Conservation (phyloP, 768 basidiomycete genomes). For the Collybiopsis luxurians region DNA sequence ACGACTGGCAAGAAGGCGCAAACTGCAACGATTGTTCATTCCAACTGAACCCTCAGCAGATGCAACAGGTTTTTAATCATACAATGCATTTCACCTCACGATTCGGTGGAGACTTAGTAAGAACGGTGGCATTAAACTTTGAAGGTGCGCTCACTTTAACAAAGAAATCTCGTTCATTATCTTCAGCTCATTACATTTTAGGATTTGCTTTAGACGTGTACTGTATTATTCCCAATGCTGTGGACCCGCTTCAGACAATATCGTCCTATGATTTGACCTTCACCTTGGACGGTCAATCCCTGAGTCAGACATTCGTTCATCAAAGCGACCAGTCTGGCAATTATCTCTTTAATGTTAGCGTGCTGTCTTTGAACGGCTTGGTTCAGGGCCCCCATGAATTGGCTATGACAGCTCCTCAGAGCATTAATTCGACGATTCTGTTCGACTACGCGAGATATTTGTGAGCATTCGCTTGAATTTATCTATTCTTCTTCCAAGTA, state of each 20-base stretch:
- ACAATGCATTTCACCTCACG: conserved; percentile 4
- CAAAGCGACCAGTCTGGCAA: not conserved
- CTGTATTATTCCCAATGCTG: conserved; percentile 7
- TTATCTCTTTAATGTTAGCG: not conserved
- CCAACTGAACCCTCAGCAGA: not conserved
- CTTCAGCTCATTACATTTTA: not conserved
- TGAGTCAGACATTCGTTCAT: conserved; percentile 1
- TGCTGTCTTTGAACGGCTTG: not conserved
- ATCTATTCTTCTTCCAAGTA: too few relatives aligned
- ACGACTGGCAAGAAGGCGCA: not conserved
- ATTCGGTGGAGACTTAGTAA: not conserved
- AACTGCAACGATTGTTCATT: not conserved
- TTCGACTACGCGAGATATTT: conserved; percentile 5
- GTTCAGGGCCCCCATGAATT: not conserved
- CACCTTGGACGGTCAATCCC: not conserved
- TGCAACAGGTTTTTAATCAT: not conserved
- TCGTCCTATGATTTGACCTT: conserved; percentile 3
- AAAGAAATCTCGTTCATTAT: not conserved
- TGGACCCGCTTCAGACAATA: not conserved
- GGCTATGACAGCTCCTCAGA: not conserved
- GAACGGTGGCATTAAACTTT: not conserved
- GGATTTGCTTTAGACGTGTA: conserved; percentile 6
- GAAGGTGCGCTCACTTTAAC: not conserved
- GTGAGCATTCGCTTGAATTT: too few relatives aligned
- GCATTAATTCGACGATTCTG: not conserved